Evolutionary conservation across 768 basidiomycete genomes (phyloP), one percentile per base, ranked within the genome.

Genomic region (Termitomyces sp.): DNA sequence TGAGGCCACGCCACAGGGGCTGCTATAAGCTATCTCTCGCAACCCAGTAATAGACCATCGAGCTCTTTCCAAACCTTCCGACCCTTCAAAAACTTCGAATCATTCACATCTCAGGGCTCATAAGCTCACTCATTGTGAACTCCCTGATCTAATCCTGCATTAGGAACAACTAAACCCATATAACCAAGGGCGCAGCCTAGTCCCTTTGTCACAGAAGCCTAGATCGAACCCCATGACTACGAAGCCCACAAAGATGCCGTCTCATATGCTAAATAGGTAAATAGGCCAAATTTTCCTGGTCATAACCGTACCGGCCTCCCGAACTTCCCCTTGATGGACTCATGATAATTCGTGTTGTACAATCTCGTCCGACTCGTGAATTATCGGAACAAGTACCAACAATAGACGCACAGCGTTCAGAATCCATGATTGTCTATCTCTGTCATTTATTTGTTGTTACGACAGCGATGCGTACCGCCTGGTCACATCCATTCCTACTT

Each of bases 1-100:
- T 50, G 23, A 35, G 11, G 23, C 35, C 49, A 59, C 54, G 58
- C 58, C 58, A 59, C 44, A 59, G 54, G 55, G 37, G 43, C 10
- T 42, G 12, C 14, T 5, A 35, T 35, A 5, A 35, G 35, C 35
- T 3, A 35, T 50, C 35, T 49, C 31, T 31, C 12, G 2, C 6
- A 9, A 17, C 35, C 9, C 9, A 40, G 17, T 12, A 9, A 50
- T 38, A 11, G 37, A 28, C 26, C 50, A 19, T 8, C n/a, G 26
- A 30, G 38, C 2, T 50, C 21, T 23, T 17, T 50, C 23, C 17
- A 28, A 40, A 17, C 7, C 26, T 38, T 50, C 23, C 15, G 23
- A 28, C 38, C 37, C 26, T 30, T 12, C 8, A n/a, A 30, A 28
- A 45, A 10, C 9, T 21, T 45, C 21, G 8, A 37, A 50, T 21